phyloP scores from a whole-genome alignment of 2,329 filamentous ascomycete genomes.

The Raffaelea arxii region DNA sequence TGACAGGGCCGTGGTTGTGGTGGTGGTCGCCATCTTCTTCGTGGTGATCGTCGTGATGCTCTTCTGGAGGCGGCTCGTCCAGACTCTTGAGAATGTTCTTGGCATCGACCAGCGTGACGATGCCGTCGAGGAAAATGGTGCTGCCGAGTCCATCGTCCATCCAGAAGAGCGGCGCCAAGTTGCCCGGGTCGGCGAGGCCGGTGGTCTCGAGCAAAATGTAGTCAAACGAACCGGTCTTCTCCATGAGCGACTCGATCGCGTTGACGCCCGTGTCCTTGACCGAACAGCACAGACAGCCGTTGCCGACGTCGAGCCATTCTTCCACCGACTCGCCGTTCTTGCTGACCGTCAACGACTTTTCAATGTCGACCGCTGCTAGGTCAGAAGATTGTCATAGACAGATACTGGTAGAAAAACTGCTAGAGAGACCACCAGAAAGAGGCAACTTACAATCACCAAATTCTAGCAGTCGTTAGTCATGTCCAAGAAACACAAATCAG shows the following conservation, averaged over 20 bases:
- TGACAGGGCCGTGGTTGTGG: slow-evolving; percentile 51
- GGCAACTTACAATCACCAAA: slow-evolving; percentile 44
- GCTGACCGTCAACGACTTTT: slow-evolving; percentile 88
- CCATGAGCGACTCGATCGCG: slow-evolving; percentile 93
- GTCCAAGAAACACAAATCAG: background rate
- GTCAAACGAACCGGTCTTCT: slow-evolving; percentile 85
- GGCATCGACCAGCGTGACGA: slow-evolving; percentile 90
- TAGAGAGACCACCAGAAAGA: too few relatives aligned
- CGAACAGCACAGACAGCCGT: slow-evolving; percentile 95
- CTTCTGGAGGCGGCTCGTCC: slow-evolving; percentile 56
- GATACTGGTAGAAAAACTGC: slow-evolving; percentile 3
- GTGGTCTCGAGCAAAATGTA: slow-evolving; percentile 97
- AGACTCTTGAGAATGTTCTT: slow-evolving; percentile 81
- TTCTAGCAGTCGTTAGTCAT: slow-evolving; percentile 36
- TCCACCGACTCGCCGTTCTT: slow-evolving; percentile 73
- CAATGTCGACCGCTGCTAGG: slow-evolving; percentile 73
- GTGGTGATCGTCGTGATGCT: slow-evolving; percentile 40
- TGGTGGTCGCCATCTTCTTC: slow-evolving; percentile 38
- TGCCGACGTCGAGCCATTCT: slow-evolving; percentile 93
- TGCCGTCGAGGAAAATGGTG: slow-evolving; percentile 92
- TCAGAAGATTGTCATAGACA: too few relatives aligned
- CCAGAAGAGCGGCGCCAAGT: slow-evolving; percentile 94
- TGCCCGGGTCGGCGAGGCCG: slow-evolving; percentile 88
- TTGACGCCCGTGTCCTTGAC: slow-evolving; percentile 91
- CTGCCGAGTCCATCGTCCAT: slow-evolving; percentile 92